These are phyloP conservation scores for Chenopodium formosanum DNA, from an alignment of 148 eudicot species.

Conservation along the genomic window DNA sequence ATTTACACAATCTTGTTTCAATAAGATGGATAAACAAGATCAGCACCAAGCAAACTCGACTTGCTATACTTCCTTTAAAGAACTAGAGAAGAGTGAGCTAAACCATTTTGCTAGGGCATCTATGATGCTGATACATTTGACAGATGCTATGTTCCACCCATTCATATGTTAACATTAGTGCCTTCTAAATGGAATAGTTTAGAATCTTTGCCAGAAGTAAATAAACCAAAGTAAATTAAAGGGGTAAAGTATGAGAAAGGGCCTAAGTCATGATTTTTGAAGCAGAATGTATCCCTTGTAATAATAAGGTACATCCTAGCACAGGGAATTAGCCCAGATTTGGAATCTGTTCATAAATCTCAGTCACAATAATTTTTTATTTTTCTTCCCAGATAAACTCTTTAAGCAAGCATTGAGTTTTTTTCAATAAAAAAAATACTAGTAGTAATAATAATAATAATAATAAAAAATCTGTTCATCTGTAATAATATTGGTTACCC, in stretches of 20 bases:
- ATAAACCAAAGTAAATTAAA: not conserved
- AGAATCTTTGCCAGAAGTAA: not conserved
- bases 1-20: not conserved
- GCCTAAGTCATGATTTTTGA: not conserved
- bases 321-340: not conserved
- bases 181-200: not conserved
- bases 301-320: not conserved
- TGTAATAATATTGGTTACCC: not conserved
- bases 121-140: not conserved
- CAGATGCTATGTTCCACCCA: not conserved
- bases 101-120: not conserved
- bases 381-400: too few species aligned
- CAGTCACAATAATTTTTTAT: too few species aligned
- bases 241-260: not conserved
- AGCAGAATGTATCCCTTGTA: not conserved
- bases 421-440: too few species aligned
- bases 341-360: not conserved
- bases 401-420: too few species aligned
- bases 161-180: not conserved
- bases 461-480: not conserved
- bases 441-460: too few species aligned
- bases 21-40: not conserved
- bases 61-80: not conserved
- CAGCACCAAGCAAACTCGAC: not conserved
- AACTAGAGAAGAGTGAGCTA: not conserved